A percentile compares a stretch with the other conserved stretches of the same genome.
Conservation (phyloP, 768 basidiomycete species). For the Asterophora parasitica region DNA sequence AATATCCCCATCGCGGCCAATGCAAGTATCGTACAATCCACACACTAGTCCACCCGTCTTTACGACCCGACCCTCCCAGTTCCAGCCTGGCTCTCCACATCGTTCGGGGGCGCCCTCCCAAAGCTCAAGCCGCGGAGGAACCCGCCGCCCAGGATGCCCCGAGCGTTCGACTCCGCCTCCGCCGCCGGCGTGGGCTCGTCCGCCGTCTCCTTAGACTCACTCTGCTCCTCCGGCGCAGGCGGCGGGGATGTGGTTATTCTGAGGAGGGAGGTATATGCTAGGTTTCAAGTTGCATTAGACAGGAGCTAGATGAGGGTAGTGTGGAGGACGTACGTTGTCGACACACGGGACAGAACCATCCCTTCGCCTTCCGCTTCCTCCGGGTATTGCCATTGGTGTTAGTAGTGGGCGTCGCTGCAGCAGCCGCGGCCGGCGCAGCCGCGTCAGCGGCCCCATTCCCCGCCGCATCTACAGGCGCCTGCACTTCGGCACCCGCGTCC, state of each 20-base stretch:
- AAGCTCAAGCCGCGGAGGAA: constrained; percentile 19
- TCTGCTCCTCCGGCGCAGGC: constrained; percentile 3
- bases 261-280: constrained; percentile 85
- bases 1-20: background rate
- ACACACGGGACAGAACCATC: constrained; percentile 97
- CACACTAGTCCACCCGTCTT: background rate
- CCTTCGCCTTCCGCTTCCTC: constrained; percentile 90
- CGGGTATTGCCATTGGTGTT: constrained; percentile 38
- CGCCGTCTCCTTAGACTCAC: constrained; percentile 9
- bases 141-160: constrained; percentile 8
- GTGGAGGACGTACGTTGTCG: constrained; percentile 74
- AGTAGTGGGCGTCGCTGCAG: constrained; percentile 23
- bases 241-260: constrained; percentile 73
- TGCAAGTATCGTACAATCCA: no score
- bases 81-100: constrained; percentile 29
- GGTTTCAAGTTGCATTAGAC: constrained; percentile 1
- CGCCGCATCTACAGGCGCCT: constrained; percentile 21
- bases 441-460: constrained; percentile 17
- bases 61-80: constrained; percentile 15
- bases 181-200: background rate
- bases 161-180: no score
- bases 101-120: constrained; percentile 17
- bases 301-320: constrained; percentile 2
- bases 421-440: constrained; percentile 24
- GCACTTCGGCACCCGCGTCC: constrained; percentile 9